Conservation (phyloP, 805 yeast species). For the Candida lessepsii region DNA sequence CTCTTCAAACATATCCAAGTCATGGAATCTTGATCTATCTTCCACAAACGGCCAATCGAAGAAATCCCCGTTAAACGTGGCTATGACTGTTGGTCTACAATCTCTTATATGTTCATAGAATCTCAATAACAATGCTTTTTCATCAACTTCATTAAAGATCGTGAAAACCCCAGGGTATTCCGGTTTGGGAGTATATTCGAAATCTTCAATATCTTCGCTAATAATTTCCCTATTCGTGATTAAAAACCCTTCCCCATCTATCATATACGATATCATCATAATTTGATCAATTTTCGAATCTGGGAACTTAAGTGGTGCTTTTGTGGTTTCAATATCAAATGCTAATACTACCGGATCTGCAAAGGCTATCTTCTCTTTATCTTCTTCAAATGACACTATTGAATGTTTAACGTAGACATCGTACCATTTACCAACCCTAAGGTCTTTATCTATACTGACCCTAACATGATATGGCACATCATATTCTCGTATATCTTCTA, state of each 20-base stretch:
- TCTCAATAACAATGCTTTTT: constrained; percentile 65
- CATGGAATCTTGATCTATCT: constrained; percentile 79
- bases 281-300: constrained; percentile 86
- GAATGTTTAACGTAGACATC: constrained; percentile 66
- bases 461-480: constrained; percentile 97
- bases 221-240: constrained; percentile 95
- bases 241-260: constrained; percentile 93
- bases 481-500: constrained; percentile 84
- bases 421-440: constrained; percentile 97
- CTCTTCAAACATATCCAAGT: constrained; percentile 83
- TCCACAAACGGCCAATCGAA: constrained; percentile 99
- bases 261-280: constrained; percentile 99
- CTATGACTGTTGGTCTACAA: constrained; percentile 90
- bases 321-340: constrained; percentile 96
- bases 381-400: constrained; percentile 52
- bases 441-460: constrained; percentile 84
- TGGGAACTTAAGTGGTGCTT: constrained; percentile 94
- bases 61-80: constrained; percentile 97
- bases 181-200: constrained; percentile 96
- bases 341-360: constrained; percentile 98
- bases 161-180: constrained; percentile 91
- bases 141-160: constrained; percentile 87
- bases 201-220: constrained; percentile 91
- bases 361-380: constrained; percentile 78
- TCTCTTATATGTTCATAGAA: constrained; percentile 92